phyloP scores from a whole-genome alignment of 73 alveolate species.

The Symbiodinium pilosum region DNA sequence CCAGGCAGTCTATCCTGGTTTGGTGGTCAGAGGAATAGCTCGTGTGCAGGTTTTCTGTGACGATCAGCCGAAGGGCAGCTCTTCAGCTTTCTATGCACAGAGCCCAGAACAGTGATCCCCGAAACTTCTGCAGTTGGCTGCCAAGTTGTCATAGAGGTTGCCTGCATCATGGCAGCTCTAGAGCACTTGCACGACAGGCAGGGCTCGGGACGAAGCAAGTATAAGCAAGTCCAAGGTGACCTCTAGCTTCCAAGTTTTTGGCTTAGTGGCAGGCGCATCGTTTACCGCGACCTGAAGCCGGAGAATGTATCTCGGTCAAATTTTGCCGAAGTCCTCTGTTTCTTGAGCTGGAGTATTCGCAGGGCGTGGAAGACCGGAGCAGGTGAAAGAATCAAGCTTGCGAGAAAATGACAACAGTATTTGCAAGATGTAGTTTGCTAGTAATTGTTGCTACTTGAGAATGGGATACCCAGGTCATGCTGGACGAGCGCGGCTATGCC shows the following conservation, averaged over 20 bases:
- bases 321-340: too few relatives aligned
- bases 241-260: too few relatives aligned
- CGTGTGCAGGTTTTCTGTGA: slow-evolving; percentile 58
- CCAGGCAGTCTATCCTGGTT: background rate
- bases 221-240: too few relatives aligned
- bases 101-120: background rate
- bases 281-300: slow-evolving; percentile 90
- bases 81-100: slow-evolving; percentile 43
- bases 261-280: slow-evolving; percentile 95
- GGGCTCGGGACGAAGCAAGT: too few relatives aligned
- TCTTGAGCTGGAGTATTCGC: too few relatives aligned
- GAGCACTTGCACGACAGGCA: slow-evolving; percentile 89
- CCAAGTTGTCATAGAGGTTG: background rate
- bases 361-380: too few relatives aligned
- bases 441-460: too few relatives aligned
- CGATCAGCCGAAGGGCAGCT: slow-evolving; percentile 76
- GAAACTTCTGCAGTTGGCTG: background rate
- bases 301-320: slow-evolving; percentile 36
- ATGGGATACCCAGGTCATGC: slow-evolving; percentile 23
- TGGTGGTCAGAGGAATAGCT: background rate
- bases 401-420: too few relatives aligned
- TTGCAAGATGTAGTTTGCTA: too few relatives aligned
- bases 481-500: slow-evolving; percentile 90
- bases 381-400: too few relatives aligned
- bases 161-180: slow-evolving; percentile 72